Evolutionary conservation across 2,329 filamentous ascomycete species (phyloP).

Genomic region (Penicillium thymicola): DNA sequence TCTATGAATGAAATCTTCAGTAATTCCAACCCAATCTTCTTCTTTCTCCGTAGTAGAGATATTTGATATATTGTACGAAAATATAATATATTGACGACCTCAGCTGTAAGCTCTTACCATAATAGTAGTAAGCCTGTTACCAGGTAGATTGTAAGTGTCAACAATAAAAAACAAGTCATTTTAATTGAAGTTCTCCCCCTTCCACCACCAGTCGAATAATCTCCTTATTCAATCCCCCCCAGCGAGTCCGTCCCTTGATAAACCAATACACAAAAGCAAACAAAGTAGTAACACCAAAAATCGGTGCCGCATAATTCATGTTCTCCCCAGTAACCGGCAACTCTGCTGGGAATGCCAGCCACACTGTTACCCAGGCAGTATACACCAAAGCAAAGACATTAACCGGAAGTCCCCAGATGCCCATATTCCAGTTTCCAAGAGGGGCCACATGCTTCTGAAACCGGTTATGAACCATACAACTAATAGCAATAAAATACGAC

Average conservation of each 20-base stretch:
- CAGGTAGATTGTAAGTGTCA: background rate
- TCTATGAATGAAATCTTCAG: no score
- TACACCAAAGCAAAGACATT: slow-evolving; percentile 39
- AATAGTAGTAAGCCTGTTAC: background rate
- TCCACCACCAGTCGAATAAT: slow-evolving; percentile 8
- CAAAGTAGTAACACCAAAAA: slow-evolving; percentile 23
- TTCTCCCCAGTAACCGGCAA: slow-evolving; percentile 35
- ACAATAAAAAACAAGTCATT: background rate
- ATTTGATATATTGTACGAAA: background rate
- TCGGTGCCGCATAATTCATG: slow-evolving; percentile 41
- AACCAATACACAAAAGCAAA: slow-evolving; percentile 11
- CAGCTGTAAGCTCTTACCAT: background rate
- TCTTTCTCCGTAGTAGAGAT: background rate
- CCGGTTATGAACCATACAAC: slow-evolving; percentile 33
- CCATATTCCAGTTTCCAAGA: slow-evolving; percentile 34
- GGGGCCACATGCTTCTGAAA: slow-evolving; percentile 21
- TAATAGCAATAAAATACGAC: slow-evolving; percentile 42
- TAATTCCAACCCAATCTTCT: background rate
- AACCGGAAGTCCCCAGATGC: slow-evolving; percentile 22
- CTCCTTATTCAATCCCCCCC: slow-evolving; percentile 13
- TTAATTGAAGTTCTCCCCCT: slow-evolving; percentile 8
- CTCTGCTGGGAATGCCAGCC: slow-evolving; percentile 33
- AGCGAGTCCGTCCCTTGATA: slow-evolving; percentile 7
- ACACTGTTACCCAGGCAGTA: slow-evolving; percentile 33
- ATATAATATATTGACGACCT: background rate